Conservation (phyloP, 2,329 filamentous ascomycete species). For the Aspergillus pseudonomiae region DNA sequence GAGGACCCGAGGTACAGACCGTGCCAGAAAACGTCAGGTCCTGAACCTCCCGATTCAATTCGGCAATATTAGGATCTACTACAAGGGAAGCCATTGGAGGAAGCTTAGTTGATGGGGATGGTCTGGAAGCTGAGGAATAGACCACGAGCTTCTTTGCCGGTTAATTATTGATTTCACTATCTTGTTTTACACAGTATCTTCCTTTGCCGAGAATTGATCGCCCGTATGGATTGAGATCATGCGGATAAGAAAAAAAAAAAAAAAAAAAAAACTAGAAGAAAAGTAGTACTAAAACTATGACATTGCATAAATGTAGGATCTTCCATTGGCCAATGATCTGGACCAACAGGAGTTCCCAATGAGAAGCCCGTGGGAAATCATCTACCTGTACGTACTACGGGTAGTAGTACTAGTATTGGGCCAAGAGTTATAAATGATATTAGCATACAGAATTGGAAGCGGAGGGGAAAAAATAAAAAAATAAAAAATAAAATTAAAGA, state of each 20-base stretch:
- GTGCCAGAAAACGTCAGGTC: conserved; percentile 11
- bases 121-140: not conserved
- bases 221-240: not conserved
- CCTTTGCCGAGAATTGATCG: conserved; percentile 3
- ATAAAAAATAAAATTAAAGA: not conserved
- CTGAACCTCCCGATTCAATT: conserved; percentile 22
- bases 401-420: not conserved
- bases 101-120: not conserved
- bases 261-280: not conserved
- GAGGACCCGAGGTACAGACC: conserved; percentile 25
- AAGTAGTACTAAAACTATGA: not conserved
- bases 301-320: not conserved
- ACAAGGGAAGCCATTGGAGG: not conserved
- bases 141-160: not conserved
- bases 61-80: conserved; percentile 14
- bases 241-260: not conserved
- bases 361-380: no score
- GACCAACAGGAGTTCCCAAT: not conserved
- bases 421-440: not conserved
- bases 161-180: not conserved
- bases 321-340: conserved; percentile 1
- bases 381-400: no score
- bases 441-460: not conserved
- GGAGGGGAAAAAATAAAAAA: not conserved
- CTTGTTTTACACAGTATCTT: not conserved